Conservation (phyloP, 2,329 filamentous ascomycete genomes). For the Apiospora phragmitis region DNA sequence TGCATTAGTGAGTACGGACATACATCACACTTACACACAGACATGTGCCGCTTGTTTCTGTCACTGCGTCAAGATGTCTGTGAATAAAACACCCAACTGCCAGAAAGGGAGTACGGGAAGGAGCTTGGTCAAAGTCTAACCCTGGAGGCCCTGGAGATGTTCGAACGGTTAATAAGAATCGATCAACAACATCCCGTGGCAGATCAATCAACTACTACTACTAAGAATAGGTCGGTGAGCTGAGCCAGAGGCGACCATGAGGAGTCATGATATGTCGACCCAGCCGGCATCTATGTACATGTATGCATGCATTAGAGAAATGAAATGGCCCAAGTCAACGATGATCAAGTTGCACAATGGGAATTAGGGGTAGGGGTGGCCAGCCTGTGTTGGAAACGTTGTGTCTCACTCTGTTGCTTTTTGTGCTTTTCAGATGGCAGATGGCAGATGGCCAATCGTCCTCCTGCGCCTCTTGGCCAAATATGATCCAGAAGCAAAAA, state of each 20-base stretch:
- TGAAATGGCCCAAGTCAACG: not conserved
- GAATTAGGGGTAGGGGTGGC: not conserved
- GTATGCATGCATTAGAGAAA: slow-evolving; percentile 1
- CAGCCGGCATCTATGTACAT: not conserved
- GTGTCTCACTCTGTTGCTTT: not conserved
- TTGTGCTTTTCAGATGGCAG: slow-evolving; percentile 1
- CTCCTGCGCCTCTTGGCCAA: not conserved
- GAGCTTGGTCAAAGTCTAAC: not conserved
- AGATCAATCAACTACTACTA: not conserved
- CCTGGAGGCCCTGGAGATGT: too few species aligned
- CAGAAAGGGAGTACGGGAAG: not conserved
- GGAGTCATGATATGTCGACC: not conserved
- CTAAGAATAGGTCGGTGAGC: slow-evolving; percentile 5
- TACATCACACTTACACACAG: not conserved
- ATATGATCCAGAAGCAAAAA: not conserved
- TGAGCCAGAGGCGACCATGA: not conserved
- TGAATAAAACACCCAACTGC: not conserved
- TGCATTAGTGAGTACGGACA: slow-evolving; percentile 3
- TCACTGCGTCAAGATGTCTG: not conserved
- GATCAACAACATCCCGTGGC: slow-evolving; percentile 7
- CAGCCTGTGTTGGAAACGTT: not conserved
- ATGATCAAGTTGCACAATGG: not conserved
- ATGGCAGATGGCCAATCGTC: not conserved
- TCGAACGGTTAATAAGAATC: not conserved
- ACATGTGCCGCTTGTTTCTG: not conserved